Conservation (phyloP, 2,329 filamentous ascomycete species). For the Ceratocystis lukuohia region DNA sequence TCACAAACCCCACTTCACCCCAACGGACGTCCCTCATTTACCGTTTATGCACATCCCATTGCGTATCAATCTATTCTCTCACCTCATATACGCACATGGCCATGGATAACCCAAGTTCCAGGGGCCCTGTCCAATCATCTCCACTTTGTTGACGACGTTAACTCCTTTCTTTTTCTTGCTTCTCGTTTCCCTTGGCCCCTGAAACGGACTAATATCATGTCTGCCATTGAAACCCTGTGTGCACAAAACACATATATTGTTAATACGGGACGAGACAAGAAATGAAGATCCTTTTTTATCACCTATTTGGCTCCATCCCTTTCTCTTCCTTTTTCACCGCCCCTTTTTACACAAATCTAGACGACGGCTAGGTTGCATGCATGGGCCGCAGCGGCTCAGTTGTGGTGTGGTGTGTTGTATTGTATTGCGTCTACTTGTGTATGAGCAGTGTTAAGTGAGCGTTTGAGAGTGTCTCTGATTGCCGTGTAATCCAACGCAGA, state of each 20-base stretch:
- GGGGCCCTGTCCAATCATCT: background rate
- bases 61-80: no score
- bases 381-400: no score
- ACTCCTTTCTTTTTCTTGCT: background rate
- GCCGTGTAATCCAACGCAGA: background rate
- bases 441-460: slow-evolving; percentile 10
- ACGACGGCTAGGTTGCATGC: no score
- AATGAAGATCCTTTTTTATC: background rate
- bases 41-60: no score
- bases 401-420: no score
- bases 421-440: no score
- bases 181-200: slow-evolving; percentile 8
- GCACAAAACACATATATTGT: background rate
- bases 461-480: slow-evolving; percentile 19
- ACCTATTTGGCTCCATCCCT: slow-evolving; percentile 19
- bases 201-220: slow-evolving; percentile 13
- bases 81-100: background rate
- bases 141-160: background rate
- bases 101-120: background rate
- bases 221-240: slow-evolving; percentile 15
- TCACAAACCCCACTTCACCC: no score
- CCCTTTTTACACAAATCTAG: slow-evolving; percentile 14
- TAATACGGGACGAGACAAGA: slow-evolving; percentile 3
- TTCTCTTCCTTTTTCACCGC: slow-evolving; percentile 5
- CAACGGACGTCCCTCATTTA: no score